Evolutionary conservation across 306 rosid species (phyloP), one percentile per base, ranked within the genome.

Genomic region (Adenanthera pavonina): DNA sequence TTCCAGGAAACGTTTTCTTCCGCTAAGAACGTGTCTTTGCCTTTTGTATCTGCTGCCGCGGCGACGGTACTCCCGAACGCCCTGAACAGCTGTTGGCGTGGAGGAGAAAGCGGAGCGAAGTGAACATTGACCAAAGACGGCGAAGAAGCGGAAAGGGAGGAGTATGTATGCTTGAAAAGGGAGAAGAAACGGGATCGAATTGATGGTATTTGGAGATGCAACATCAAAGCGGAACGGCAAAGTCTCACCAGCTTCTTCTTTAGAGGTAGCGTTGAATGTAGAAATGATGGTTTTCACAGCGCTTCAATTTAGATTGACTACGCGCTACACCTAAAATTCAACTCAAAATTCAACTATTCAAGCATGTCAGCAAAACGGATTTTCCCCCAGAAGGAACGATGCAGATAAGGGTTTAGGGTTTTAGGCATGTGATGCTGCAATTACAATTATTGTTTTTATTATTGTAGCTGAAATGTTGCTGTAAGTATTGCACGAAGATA

Each of bases 1-100:
- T 83, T 75, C 99, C 99, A 93, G 11, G 88, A 86, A 89, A 95
- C 93, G 79, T 81, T 81, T 35, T 93, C 98, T 33, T 89, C 92
- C 8, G 96, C 88, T 65, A 82, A 92, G 73, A 95, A 95, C 43
- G 96, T 90, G 64, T 95, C 97, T 67, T 81, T 82, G 36, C 90
- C 91, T 3, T 80, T 89, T 30, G 81, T 82, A 47, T 78, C 86
- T 73, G 79, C 79, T 7, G 69, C 69, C 12, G 89, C 49, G 9
- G 87, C 77, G 53, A 87, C 34, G 66, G 83, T 74, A 6, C 78
- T 86, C 3, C 66, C 90, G 75, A 86, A 85, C 14, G 87, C 44
- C 65, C 86, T 79, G 61, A 75, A 49, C 64, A 80, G 89, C 12
- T 82, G 47, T 16, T 52, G 79, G 87, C 85, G 80, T 0, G 78